These are phyloP conservation scores for Fraxinus latifolia DNA, from an alignment of 305 asterid species.

Conservation along the genomic window DNA sequence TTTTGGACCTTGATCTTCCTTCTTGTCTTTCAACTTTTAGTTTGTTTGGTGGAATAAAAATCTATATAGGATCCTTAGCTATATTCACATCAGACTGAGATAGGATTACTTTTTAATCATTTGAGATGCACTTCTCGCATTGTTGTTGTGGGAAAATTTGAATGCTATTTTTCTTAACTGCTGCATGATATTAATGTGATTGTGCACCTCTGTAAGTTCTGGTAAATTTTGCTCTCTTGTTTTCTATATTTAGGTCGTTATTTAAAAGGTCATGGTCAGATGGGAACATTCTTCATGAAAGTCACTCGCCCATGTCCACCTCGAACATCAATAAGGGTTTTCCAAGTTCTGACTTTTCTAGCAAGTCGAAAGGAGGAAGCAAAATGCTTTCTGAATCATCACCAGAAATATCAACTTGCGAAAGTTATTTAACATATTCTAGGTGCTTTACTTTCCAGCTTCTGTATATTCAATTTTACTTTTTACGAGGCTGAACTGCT, in stretches of 20 bases:
- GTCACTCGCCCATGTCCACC: conserved; percentile 46
- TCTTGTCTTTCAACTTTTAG: not conserved
- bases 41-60: not conserved
- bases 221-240: conserved; percentile 16
- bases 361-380: conserved; percentile 40
- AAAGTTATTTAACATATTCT: conserved; percentile 55
- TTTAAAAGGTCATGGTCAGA: conserved; percentile 85
- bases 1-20: not conserved
- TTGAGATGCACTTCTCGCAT: conserved; percentile 7
- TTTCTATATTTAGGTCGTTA: conserved; percentile 47
- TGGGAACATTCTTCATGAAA: conserved; percentile 76
- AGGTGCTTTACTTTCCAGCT: conserved; percentile 51
- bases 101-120: not conserved
- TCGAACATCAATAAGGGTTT: conserved; percentile 37
- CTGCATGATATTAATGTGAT: not conserved
- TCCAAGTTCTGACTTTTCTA: conserved; percentile 36
- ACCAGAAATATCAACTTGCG: conserved; percentile 61
- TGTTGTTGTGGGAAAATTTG: not conserved
- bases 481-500: not conserved
- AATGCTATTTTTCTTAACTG: not conserved
- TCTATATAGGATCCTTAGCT: not conserved
- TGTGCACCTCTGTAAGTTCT: conserved; percentile 7
- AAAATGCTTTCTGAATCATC: conserved; percentile 62
- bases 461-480: conserved; percentile 12
- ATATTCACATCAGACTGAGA: not conserved